phyloP scores from a whole-genome alignment of 306 rosid species.

The Cucumis melo region DNA sequence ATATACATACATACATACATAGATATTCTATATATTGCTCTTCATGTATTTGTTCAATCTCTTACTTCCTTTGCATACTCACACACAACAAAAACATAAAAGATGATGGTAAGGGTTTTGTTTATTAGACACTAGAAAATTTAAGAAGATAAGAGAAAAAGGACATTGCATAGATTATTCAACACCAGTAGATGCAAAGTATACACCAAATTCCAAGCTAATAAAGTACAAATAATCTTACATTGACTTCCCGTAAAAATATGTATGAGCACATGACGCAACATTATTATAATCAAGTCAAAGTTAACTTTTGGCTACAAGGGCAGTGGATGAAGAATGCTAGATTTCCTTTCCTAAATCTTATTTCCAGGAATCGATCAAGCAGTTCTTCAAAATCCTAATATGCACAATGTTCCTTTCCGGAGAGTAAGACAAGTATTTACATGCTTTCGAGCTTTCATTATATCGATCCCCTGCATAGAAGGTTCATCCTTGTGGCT shows the following conservation, averaged over 20 bases:
- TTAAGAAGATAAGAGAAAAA: background rate
- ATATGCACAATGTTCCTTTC: conserved; percentile 9
- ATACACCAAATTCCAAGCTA: conserved; percentile 1
- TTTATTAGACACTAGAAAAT: background rate
- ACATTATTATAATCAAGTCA: background rate
- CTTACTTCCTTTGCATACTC: background rate
- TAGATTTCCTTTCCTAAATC: background rate
- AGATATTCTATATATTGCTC: background rate
- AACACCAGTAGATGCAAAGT: background rate
- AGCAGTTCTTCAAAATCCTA: conserved; percentile 4
- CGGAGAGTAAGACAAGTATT: background rate
- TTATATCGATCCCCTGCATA: background rate
- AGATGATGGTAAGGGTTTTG: background rate
- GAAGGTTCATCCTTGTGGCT: background rate
- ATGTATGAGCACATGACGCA: background rate
- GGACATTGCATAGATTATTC: conserved; percentile 1
- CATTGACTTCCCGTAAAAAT: background rate
- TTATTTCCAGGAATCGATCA: background rate
- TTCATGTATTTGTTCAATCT: background rate
- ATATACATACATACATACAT: too few species aligned
- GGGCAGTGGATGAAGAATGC: conserved; percentile 2
- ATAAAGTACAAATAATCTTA: background rate
- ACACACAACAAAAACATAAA: background rate
- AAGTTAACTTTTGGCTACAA: conserved; percentile 4
- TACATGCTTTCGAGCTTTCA: conserved; percentile 1